These are phyloP conservation scores for Exophiala sideris DNA, from an alignment of 2,329 filamentous ascomycete species.

Conservation along the genomic window DNA sequence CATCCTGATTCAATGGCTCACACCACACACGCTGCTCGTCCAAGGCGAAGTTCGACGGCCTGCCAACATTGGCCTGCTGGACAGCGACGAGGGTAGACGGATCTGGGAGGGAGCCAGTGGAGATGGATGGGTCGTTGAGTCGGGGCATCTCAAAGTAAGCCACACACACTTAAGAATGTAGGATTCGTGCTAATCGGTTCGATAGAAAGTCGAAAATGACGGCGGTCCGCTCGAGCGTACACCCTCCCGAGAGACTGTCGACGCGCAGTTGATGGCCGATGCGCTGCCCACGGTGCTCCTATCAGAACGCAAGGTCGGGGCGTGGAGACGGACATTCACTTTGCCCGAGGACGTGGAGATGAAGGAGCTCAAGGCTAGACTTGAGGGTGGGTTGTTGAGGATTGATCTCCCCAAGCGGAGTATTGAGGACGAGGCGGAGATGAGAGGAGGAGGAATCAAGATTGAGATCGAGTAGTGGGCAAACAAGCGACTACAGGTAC, in stretches of 20 bases:
- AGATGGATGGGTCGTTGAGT: constrained; percentile 20
- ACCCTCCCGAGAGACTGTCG: constrained; percentile 20
- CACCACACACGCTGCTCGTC: constrained; percentile 22
- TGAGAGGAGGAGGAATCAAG: constrained; percentile 18
- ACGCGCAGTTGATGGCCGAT: constrained; percentile 17
- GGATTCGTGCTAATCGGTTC: background rate
- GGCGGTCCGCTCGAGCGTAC: constrained; percentile 20
- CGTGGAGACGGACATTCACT: constrained; percentile 25
- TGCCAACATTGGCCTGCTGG: constrained; percentile 18
- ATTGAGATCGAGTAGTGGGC: constrained; percentile 18
- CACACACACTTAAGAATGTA: too few relatives aligned
- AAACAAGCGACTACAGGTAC: background rate
- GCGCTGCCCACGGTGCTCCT: constrained; percentile 19
- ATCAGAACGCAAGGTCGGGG: constrained; percentile 20
- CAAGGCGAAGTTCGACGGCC: constrained; percentile 17
- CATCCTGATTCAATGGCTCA: constrained; percentile 22
- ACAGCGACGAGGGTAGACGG: constrained; percentile 10
- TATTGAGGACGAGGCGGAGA: constrained; percentile 12
- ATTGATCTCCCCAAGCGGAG: constrained; percentile 24
- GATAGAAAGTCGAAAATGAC: constrained; percentile 4
- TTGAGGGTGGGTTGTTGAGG: constrained; percentile 21
- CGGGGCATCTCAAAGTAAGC: constrained; percentile 20
- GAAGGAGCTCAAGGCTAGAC: constrained; percentile 22
- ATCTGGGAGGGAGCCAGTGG: constrained; percentile 20
- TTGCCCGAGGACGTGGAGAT: constrained; percentile 25